Conservation (phyloP, 768 basidiomycete species). For the Gautieria morchelliformis region DNA sequence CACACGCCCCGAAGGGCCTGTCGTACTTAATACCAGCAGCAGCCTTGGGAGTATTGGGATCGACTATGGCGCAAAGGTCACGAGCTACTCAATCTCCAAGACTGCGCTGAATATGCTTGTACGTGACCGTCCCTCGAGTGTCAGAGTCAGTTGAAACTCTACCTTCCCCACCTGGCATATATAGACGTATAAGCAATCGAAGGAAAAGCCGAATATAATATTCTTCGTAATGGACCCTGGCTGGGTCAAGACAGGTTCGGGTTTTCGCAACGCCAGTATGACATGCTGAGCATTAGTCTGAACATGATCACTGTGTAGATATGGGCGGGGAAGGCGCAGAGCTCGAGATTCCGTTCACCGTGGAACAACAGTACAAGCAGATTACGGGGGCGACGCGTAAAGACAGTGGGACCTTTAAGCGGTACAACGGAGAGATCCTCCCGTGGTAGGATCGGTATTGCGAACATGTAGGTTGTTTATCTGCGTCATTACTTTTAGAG, state of each 20-base stretch:
- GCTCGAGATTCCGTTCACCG: slow-evolving; percentile 24
- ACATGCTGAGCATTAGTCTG: neutral
- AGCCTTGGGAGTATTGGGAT: slow-evolving; percentile 25
- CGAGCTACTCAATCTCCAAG: slow-evolving; percentile 30
- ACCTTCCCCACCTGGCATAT: slow-evolving; percentile 19
- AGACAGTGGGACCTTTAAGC: slow-evolving; percentile 24
- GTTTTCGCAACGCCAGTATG: neutral
- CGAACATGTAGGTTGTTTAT: too few species aligned
- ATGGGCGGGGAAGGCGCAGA: slow-evolving; percentile 25
- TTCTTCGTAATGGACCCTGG: slow-evolving; percentile 26
- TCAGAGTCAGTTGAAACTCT: neutral
- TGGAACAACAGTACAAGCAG: slow-evolving; percentile 19
- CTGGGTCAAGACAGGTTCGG: slow-evolving; percentile 30
- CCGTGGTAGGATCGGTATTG: slow-evolving; percentile 19
- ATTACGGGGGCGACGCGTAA: slow-evolving; percentile 16
- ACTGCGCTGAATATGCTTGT: slow-evolving; percentile 33
- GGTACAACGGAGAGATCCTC: slow-evolving; percentile 21
- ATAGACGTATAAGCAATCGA: slow-evolving; percentile 31
- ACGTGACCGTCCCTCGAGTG: slow-evolving; percentile 4
- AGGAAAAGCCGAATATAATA: slow-evolving; percentile 24
- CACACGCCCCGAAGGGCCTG: slow-evolving; percentile 16
- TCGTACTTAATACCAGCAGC: slow-evolving; percentile 24
- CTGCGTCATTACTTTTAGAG: too few species aligned
- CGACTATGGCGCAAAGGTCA: slow-evolving; percentile 18
- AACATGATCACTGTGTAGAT: slow-evolving; percentile 13